These are phyloP conservation scores for Eremomyces bilateralis DNA, from an alignment of 495 filamentous ascomycete genomes.

Conservation along the genomic window DNA sequence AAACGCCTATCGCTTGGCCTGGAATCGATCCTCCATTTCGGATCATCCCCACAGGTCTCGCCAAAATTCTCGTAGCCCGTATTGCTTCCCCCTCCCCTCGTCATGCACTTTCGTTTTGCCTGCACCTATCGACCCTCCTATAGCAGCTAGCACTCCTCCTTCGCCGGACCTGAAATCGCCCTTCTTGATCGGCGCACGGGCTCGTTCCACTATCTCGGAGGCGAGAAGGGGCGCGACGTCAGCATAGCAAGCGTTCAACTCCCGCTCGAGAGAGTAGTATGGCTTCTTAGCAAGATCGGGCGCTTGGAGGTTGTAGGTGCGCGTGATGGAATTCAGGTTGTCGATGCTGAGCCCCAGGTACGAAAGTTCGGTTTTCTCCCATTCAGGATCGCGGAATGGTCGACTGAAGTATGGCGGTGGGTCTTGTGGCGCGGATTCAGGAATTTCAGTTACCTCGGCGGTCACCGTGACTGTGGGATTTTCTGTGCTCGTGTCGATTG, in stretches of 20 bases:
- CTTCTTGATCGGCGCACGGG: constrained; percentile 23
- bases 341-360: constrained; percentile 64
- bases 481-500: constrained; percentile 1
- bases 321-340: constrained; percentile 56
- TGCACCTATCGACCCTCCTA: constrained; percentile 30
- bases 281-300: constrained; percentile 84
- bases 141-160: constrained; percentile 28
- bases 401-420: constrained; percentile 9
- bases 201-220: constrained; percentile 46
- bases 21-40: too few relatives aligned
- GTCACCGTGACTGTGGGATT: constrained; percentile 1
- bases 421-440: constrained; percentile 6
- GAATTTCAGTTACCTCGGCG: background rate
- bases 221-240: constrained; percentile 64
- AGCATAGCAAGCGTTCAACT: constrained; percentile 59
- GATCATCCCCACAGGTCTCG: constrained; percentile 44
- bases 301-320: constrained; percentile 88
- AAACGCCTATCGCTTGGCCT: too few relatives aligned
- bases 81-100: constrained; percentile 40
- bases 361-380: constrained; percentile 46
- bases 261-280: constrained; percentile 67
- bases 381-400: constrained; percentile 43
- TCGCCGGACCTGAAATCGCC: constrained; percentile 14
- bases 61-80: constrained; percentile 80
- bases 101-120: constrained; percentile 42